A percentile compares a stretch with the other conserved stretches of the same genome.
These are phyloP conservation scores for Hymenoscyphus linearis DNA, from an alignment of 2,329 filamentous ascomycete species.

Conservation along the genomic window DNA sequence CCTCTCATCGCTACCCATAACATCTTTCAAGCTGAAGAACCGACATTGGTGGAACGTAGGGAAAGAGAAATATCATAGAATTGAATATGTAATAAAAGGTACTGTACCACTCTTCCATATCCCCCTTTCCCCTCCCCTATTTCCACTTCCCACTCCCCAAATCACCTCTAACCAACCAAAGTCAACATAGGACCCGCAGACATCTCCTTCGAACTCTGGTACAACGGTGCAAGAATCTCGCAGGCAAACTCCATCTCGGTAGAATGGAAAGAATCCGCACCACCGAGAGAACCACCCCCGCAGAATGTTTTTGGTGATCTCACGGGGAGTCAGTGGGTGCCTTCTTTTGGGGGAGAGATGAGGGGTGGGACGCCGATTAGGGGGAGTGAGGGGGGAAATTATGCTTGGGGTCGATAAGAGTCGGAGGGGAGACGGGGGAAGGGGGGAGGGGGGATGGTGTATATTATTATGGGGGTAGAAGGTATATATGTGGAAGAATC, in stretches of 20 bases:
- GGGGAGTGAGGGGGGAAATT: neutral
- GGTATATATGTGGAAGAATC: too few relatives aligned
- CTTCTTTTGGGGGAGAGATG: neutral
- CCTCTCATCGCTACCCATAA: slow-evolving; percentile 11
- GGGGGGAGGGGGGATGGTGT: too few relatives aligned
- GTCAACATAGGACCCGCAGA: slow-evolving; percentile 14
- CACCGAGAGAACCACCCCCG: neutral
- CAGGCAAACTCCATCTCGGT: slow-evolving; percentile 6
- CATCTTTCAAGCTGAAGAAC: slow-evolving; percentile 17
- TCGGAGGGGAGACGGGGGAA: too few relatives aligned
- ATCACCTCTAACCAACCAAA: slow-evolving; percentile 1
- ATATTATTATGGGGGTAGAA: too few relatives aligned
- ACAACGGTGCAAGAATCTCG: slow-evolving; percentile 11
- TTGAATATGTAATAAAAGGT: slow-evolving; percentile 9
- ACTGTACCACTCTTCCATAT: neutral
- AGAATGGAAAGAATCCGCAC: neutral
- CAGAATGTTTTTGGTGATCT: neutral
- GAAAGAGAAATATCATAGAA: slow-evolving; percentile 12
- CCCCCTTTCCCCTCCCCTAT: neutral
- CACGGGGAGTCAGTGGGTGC: neutral
- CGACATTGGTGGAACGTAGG: slow-evolving; percentile 15
- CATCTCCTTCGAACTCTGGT: slow-evolving; percentile 12
- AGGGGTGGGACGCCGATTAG: neutral
- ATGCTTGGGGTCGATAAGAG: neutral
- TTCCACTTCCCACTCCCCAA: neutral